Conservation (phyloP, 1,284 basidiomycete genomes). For the Puccinia polysora region DNA sequence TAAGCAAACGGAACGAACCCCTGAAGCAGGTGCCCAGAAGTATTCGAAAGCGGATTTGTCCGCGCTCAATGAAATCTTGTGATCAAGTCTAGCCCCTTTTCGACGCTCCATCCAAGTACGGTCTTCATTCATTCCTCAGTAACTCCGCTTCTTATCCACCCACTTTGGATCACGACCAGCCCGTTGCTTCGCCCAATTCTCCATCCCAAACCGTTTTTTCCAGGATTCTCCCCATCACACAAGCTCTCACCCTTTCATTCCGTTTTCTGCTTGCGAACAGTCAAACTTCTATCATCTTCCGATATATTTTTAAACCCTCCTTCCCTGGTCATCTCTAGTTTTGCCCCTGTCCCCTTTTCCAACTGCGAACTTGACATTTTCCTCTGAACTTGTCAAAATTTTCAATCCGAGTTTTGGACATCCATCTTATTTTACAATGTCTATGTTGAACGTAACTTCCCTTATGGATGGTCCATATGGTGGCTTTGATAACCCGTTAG, state of each 20-base stretch:
- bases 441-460: not conserved
- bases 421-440: not conserved
- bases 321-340: no score
- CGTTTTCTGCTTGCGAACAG: no score
- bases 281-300: no score
- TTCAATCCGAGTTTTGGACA: not conserved
- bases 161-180: not conserved
- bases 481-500: slow-evolving; percentile 35
- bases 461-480: slow-evolving; percentile 3
- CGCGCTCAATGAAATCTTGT: not conserved
- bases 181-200: not conserved
- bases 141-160: not conserved
- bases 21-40: not conserved
- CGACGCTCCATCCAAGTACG: not conserved
- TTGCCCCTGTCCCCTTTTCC: no score
- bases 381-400: not conserved
- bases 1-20: not conserved
- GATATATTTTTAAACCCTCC: no score
- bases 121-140: not conserved
- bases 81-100: not conserved
- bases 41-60: not conserved
- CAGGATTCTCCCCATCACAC: no score
- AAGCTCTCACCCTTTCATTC: no score
- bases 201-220: not conserved
- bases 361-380: no score